Conservation (phyloP, 257 asterid genomes). For the Primulina tabacum region DNA sequence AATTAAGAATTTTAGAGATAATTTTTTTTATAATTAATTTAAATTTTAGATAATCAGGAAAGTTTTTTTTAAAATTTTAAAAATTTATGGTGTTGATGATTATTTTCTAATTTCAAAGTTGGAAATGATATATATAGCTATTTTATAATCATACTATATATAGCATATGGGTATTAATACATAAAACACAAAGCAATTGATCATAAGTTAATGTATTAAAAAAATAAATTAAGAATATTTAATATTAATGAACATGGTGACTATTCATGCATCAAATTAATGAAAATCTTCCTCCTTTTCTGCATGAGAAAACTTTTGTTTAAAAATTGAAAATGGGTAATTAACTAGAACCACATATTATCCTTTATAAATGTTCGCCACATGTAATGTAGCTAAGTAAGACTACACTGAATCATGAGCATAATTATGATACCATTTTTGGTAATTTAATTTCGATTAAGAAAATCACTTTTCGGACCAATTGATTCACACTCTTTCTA, state of each 20-base stretch:
- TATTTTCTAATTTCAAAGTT: too few relatives aligned
- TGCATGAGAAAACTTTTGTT: not conserved
- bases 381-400: constrained; percentile 40
- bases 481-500: constrained; percentile 22
- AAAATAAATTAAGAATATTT: too few relatives aligned
- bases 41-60: too few relatives aligned
- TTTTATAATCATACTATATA: too few relatives aligned
- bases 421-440: constrained; percentile 15
- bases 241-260: not conserved
- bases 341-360: constrained; percentile 13
- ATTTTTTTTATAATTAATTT: too few relatives aligned
- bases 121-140: too few relatives aligned
- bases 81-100: too few relatives aligned
- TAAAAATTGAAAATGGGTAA: constrained; percentile 4
- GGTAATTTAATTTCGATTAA: constrained; percentile 18
- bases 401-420: constrained; percentile 23
- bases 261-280: not conserved
- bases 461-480: constrained; percentile 26
- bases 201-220: too few relatives aligned
- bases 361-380: constrained; percentile 32
- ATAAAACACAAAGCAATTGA: too few relatives aligned
- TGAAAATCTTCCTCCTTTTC: not conserved
- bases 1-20: too few relatives aligned
- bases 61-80: too few relatives aligned
- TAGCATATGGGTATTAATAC: too few relatives aligned